A percentile compares a stretch with the other conserved stretches of the same genome.
Conservation (phyloP, 208 protist species). For the Leishmania martiniquensis region DNA sequence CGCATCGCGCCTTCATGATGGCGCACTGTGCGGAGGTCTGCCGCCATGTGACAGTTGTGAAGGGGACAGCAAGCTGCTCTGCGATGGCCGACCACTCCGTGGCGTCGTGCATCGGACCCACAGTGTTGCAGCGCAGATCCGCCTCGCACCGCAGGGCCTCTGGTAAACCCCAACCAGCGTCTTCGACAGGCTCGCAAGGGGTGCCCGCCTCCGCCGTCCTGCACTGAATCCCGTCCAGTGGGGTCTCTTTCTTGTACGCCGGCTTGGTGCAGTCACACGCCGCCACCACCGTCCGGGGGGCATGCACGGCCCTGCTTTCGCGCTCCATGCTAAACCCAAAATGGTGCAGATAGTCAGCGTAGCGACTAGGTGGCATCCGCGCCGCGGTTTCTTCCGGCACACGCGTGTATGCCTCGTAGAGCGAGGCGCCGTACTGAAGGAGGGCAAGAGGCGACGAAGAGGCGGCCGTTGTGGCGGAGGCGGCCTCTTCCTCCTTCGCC, state of each 20-base stretch:
- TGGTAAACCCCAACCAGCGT: conserved; percentile 54
- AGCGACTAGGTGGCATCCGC: conserved; percentile 54
- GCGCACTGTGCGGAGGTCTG: conserved; percentile 60
- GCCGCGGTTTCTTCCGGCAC: conserved; percentile 9
- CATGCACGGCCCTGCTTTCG: conserved; percentile 24
- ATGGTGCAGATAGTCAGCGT: conserved; percentile 84
- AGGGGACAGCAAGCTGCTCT: conserved; percentile 45
- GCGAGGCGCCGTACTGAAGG: conserved; percentile 48
- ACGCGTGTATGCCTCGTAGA: conserved; percentile 44
- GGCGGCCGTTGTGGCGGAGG: background rate
- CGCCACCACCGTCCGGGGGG: background rate
- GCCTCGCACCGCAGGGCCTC: conserved; percentile 41
- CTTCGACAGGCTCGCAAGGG: conserved; percentile 24
- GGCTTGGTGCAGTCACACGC: no score
- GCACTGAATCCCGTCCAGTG: background rate
- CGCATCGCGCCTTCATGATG: conserved; percentile 55
- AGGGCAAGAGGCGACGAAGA: conserved; percentile 15
- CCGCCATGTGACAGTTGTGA: conserved; percentile 56
- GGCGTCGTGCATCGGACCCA: conserved; percentile 26
- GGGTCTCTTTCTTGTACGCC: background rate
- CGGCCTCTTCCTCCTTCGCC: background rate
- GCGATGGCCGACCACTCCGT: conserved; percentile 27
- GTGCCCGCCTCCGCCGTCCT: background rate
- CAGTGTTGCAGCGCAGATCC: conserved; percentile 31
- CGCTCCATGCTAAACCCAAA: conserved; percentile 83